Evolutionary conservation across 495 filamentous ascomycete genomes (phyloP).

Genomic region (Glonium stellatum): DNA sequence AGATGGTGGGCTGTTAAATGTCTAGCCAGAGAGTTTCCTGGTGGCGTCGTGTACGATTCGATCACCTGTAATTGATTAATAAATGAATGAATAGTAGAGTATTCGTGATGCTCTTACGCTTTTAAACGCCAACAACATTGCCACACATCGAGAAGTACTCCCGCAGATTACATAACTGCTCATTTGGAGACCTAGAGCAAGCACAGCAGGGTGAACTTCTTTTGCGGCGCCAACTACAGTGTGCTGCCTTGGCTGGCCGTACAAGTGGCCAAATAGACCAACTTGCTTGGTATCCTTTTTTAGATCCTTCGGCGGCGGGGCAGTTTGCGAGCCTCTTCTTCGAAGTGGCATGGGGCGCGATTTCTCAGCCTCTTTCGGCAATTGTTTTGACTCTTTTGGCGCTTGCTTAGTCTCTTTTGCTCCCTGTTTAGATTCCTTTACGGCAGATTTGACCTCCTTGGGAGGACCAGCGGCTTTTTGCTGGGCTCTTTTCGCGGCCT

Average conservation of each 20-base stretch:
- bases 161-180: conserved; percentile 83
- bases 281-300: conserved; percentile 58
- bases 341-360: conserved; percentile 26
- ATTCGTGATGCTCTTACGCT: conserved; percentile 47
- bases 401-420: conserved; percentile 16
- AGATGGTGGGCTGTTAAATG: conserved; percentile 88
- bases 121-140: conserved; percentile 83
- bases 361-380: conserved; percentile 22
- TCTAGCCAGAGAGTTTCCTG: conserved; percentile 71
- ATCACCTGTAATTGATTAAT: conserved; percentile 58
- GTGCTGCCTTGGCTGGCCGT: conserved; percentile 64
- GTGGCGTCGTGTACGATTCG: conserved; percentile 80
- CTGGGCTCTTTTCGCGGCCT: conserved; percentile 32
- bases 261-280: conserved; percentile 77
- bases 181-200: conserved; percentile 84
- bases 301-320: conserved; percentile 39
- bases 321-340: conserved; percentile 43
- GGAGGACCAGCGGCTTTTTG: conserved; percentile 31
- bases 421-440: conserved; percentile 8
- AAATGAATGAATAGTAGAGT: neutral
- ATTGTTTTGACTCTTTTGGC: conserved; percentile 45
- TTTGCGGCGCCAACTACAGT: conserved; percentile 69
- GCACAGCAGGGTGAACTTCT: conserved; percentile 82
- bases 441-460: conserved; percentile 32
- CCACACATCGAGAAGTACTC: conserved; percentile 79